Evolutionary conservation across 805 yeast species (phyloP).

Genomic region (Kregervanrija pseudodelftensis): DNA sequence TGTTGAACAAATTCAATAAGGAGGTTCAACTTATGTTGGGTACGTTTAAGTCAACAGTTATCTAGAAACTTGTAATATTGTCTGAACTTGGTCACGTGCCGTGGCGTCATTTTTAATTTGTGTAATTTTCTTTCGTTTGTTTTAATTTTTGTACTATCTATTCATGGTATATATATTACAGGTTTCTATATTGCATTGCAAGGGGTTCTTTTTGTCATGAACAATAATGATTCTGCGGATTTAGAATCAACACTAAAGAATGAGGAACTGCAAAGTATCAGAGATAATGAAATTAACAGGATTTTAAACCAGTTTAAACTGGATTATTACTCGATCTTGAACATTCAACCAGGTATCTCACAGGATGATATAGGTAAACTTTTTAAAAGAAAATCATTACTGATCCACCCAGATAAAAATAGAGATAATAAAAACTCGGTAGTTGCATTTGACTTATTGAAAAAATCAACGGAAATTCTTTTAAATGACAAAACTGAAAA

Average conservation of each 20-base stretch:
- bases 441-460: conserved; percentile 53
- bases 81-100: too few species aligned
- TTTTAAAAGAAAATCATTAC: conserved; percentile 52
- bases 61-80: too few species aligned
- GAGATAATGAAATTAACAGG: conserved; percentile 49
- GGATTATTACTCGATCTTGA: conserved; percentile 52
- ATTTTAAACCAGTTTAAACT: conserved; percentile 39
- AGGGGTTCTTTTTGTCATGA: too few species aligned
- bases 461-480: conserved; percentile 43
- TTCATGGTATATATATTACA: too few species aligned
- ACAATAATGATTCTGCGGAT: conserved; percentile 1
- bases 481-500: conserved; percentile 31
- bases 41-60: too few species aligned
- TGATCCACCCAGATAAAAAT: conserved; percentile 66
- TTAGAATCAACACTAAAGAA: conserved; percentile 11
- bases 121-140: too few species aligned
- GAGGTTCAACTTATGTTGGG: too few species aligned
- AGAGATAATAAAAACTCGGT: conserved; percentile 46
- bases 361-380: conserved; percentile 34
- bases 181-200: too few species aligned
- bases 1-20: too few species aligned
- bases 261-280: conserved; percentile 16
- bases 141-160: too few species aligned
- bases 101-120: too few species aligned
- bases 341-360: conserved; percentile 35